A percentile compares a stretch with the other conserved stretches of the same genome.
phyloP scores from a whole-genome alignment of 805 yeast species.

The Ogataea haglerorum region DNA sequence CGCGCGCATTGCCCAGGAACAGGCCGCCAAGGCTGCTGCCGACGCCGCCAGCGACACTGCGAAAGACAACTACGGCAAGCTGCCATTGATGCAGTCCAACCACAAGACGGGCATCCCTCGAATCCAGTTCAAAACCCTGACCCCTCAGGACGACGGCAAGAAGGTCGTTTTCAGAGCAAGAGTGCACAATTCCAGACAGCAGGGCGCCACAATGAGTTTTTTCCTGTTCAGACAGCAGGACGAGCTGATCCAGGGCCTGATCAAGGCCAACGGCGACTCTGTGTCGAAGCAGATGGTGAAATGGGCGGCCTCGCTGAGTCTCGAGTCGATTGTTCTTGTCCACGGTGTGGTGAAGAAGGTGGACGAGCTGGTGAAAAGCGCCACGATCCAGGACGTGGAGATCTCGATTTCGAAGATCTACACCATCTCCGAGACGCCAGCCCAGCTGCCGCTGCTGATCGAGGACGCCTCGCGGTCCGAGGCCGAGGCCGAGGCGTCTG shows the following conservation, averaged over 20 bases:
- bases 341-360: conserved; percentile 82
- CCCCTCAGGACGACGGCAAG: conserved; percentile 66
- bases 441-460: conserved; percentile 86
- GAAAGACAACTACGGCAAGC: conserved; percentile 81
- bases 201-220: conserved; percentile 92
- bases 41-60: conserved; percentile 84
- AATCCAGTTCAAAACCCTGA: conserved; percentile 51
- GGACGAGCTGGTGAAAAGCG: conserved; percentile 81
- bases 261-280: conserved; percentile 65
- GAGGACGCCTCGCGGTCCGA: conserved; percentile 97
- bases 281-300: conserved; percentile 95
- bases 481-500: conserved; percentile 87
- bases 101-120: conserved; percentile 66
- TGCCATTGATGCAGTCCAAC: conserved; percentile 77
- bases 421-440: conserved; percentile 84
- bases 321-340: conserved; percentile 90
- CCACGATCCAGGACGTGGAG: conserved; percentile 90
- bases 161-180: conserved; percentile 89
- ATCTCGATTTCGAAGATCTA: conserved; percentile 69
- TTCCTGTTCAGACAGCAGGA: conserved; percentile 89
- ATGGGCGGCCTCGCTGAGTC: conserved; percentile 83
- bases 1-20: conserved; percentile 80
- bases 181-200: conserved; percentile 88
- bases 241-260: conserved; percentile 75
- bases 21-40: conserved; percentile 67